These are phyloP conservation scores for Mycotypha africana DNA, from an alignment of 371 early-diverging fungal genomes.

Conservation along the genomic window DNA sequence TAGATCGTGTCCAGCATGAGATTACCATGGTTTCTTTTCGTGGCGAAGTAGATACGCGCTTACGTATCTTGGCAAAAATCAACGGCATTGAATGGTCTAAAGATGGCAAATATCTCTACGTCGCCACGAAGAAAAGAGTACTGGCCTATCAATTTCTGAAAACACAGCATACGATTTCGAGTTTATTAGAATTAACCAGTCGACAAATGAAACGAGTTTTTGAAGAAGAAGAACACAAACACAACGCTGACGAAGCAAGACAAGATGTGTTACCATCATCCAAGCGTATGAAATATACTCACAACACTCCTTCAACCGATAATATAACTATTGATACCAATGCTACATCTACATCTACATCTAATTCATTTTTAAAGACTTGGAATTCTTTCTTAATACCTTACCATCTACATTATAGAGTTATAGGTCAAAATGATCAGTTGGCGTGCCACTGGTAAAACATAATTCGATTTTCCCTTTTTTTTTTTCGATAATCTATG, in stretches of 20 bases:
- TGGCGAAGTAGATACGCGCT: slow-evolving; percentile 40
- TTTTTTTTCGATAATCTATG: no score
- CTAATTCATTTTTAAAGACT: no score
- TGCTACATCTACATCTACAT: no score
- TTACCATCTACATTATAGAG: not conserved
- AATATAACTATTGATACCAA: no score
- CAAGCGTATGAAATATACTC: no score
- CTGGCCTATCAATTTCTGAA: slow-evolving; percentile 42
- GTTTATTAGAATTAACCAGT: slow-evolving; percentile 12
- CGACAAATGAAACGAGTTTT: slow-evolving; percentile 2
- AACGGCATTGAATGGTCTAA: slow-evolving; percentile 56
- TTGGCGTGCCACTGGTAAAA: not conserved
- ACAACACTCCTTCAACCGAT: no score
- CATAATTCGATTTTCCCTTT: no score
- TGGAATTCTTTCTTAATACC: no score
- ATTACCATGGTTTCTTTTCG: slow-evolving; percentile 56
- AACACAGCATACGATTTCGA: slow-evolving; percentile 1
- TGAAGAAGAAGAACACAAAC: slow-evolving; percentile 4
- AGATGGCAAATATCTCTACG: slow-evolving; percentile 48
- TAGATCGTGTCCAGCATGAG: slow-evolving; percentile 34
- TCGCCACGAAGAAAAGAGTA: slow-evolving; percentile 54
- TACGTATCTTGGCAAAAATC: slow-evolving; percentile 53
- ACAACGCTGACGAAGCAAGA: no score
- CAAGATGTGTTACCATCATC: no score
- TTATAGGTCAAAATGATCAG: not conserved